These are phyloP conservation scores for Domatiomyces globalis DNA, from an alignment of 2,329 filamentous ascomycete genomes.

Conservation along the genomic window DNA sequence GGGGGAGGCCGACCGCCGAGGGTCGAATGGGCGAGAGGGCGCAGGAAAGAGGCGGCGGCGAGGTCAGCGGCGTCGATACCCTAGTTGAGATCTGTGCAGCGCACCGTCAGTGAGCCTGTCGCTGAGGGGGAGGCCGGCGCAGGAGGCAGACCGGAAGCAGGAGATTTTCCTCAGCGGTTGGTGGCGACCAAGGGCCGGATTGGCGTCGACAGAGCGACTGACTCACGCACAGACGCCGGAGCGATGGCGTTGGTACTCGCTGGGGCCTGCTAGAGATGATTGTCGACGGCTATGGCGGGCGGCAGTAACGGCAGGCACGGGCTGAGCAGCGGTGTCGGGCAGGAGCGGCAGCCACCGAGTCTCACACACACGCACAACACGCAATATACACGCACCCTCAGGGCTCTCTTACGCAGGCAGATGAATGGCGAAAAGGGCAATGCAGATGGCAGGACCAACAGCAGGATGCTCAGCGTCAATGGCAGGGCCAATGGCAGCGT, in stretches of 20 bases:
- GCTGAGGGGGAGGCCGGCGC: not conserved
- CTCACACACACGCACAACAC: not conserved
- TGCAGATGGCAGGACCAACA: not conserved
- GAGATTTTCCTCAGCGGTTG: not conserved
- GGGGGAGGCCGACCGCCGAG: slow-evolving; percentile 14
- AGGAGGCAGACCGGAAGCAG: not conserved
- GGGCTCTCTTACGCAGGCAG: not conserved
- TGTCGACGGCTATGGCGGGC: not conserved
- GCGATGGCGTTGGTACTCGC: not conserved
- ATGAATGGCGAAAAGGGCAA: not conserved
- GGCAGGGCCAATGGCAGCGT: not conserved
- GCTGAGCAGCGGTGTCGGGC: not conserved
- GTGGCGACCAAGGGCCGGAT: not conserved
- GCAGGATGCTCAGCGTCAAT: not conserved
- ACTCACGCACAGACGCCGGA: too few relatives aligned
- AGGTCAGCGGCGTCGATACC: not conserved
- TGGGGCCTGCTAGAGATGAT: not conserved
- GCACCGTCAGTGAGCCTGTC: not conserved
- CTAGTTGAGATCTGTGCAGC: not conserved
- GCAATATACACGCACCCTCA: not conserved
- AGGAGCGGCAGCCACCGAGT: not conserved
- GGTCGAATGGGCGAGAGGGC: slow-evolving; percentile 7
- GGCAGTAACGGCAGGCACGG: not conserved
- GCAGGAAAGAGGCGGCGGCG: not conserved
- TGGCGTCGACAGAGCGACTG: too few relatives aligned